Base-by-base conservation (phyloP, 78 protist genomes). In the Chrysochromulina tobinii region DNA sequence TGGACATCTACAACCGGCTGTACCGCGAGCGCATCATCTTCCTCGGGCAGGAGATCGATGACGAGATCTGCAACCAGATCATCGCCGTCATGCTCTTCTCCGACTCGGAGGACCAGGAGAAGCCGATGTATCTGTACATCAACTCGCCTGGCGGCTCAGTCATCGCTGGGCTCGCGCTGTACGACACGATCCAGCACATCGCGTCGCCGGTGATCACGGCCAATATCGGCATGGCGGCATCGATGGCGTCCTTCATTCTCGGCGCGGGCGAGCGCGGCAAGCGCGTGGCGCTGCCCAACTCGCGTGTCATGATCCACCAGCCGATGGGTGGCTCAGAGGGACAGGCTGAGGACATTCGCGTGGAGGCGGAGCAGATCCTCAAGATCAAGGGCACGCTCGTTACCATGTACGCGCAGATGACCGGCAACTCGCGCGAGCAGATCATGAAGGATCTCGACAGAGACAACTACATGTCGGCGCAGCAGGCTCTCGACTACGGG, bases 71-170 rank as follows among this genome's bases (percentile, higher is more conserved):
- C 55, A 90, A 90, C 92, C 87, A 79, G 88, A 3, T 83, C 27
- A n/a, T 83, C 20, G 88, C 38, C 8, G 23, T 83, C 55, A 57
- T 83, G 69, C 88, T 83, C 54, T 83, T n/a, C 88, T 68, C 58
- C 57, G 88, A 83, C 50, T 54, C 88, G 55, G 69, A 90, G 55
- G 92, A 90, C 66, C 6, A 21, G n/a, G 23, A 18, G 68, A 90
- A 90, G 88, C 88, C 67, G 12, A 79, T 81, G 54, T 79, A 25
- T 11, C 61, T 90, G 89, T 90, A 90, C 92, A 86, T 90, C 77
- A 90, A 90, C 81, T 77, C 88, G 8, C 92, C 92, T 3, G 92
- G 92, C 48, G 92, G 92, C 21, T 90, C 92, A 0, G 92, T 90
- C 48, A 27, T 88, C n/a, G 86, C 92, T 0, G 92, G 92, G 69